Conservation (phyloP, 1,284 basidiomycete genomes). For the Puccinia triticina region DNA sequence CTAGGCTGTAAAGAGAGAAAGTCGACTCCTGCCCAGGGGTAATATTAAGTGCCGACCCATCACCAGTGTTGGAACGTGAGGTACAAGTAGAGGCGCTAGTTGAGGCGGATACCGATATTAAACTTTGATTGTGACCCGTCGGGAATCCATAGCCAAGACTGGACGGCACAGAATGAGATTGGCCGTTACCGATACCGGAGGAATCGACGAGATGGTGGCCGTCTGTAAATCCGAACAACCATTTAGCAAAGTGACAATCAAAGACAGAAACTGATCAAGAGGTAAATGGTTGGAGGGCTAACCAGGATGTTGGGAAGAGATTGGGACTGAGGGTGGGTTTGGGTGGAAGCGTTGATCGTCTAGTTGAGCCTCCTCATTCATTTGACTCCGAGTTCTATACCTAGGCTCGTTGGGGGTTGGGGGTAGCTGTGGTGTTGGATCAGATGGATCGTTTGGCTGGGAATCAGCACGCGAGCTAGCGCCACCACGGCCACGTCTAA, state of each 20-base stretch:
- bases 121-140: not conserved
- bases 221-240: not conserved
- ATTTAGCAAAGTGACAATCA: not conserved
- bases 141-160: conserved; percentile 37
- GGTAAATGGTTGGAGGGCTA: not conserved
- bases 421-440: not conserved
- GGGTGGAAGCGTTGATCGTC: not conserved
- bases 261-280: not conserved
- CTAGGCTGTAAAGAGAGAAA: conserved; percentile 25
- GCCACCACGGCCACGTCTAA: conserved; percentile 41
- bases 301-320: conserved; percentile 10
- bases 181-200: not conserved
- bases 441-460: not conserved
- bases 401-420: conserved; percentile 32
- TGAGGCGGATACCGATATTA: conserved; percentile 42
- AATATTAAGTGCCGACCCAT: conserved; percentile 8
- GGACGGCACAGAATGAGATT: not conserved
- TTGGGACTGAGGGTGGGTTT: not conserved
- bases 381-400: conserved; percentile 46
- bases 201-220: not conserved
- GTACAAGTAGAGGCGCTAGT: conserved; percentile 50
- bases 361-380: conserved; percentile 24
- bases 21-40: conserved; percentile 25
- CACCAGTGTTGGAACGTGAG: conserved; percentile 26
- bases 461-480: not conserved